These are phyloP conservation scores for Candida sp. DNA, from an alignment of 1,139 yeast species.

Conservation along the genomic window DNA sequence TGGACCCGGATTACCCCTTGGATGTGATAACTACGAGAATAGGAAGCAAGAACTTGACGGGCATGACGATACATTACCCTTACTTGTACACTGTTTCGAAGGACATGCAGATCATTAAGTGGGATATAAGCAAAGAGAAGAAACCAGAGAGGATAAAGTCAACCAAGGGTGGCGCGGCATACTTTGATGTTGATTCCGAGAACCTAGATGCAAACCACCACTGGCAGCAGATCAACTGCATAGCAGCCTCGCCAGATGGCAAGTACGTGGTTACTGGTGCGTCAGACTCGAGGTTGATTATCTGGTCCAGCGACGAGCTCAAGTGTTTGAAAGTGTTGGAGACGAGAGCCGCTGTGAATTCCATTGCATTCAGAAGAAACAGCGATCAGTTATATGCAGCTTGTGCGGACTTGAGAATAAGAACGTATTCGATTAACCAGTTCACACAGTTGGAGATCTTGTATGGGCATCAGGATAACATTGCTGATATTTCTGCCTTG, in stretches of 20 bases:
- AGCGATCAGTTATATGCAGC: constrained; percentile 91
- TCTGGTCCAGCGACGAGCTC: constrained; percentile 86
- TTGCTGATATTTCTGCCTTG: constrained; percentile 79
- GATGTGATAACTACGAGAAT: constrained; percentile 52
- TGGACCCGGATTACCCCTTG: constrained; percentile 27
- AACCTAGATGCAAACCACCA: constrained; percentile 64
- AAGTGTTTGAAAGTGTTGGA: constrained; percentile 78
- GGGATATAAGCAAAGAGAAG: constrained; percentile 50
- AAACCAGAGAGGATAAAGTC: constrained; percentile 69
- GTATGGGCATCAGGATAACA: constrained; percentile 95
- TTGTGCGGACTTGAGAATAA: constrained; percentile 88
- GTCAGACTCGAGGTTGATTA: constrained; percentile 73
- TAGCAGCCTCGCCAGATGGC: constrained; percentile 90
- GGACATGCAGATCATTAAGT: constrained; percentile 80
- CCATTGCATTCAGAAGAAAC: constrained; percentile 77
- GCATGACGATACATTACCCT: constrained; percentile 56
- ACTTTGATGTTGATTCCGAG: constrained; percentile 30
- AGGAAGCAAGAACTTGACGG: constrained; percentile 61
- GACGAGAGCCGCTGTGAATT: constrained; percentile 74
- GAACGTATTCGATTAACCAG: constrained; percentile 87
- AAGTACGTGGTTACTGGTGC: constrained; percentile 92
- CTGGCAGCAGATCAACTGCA: constrained; percentile 72
- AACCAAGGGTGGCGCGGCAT: constrained; percentile 64
- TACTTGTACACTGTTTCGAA: constrained; percentile 83
- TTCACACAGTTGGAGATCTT: constrained; percentile 87